Evolutionary conservation across 306 rosid species (phyloP), one percentile per base, ranked within the genome.

Genomic region (Alnus rubra): DNA sequence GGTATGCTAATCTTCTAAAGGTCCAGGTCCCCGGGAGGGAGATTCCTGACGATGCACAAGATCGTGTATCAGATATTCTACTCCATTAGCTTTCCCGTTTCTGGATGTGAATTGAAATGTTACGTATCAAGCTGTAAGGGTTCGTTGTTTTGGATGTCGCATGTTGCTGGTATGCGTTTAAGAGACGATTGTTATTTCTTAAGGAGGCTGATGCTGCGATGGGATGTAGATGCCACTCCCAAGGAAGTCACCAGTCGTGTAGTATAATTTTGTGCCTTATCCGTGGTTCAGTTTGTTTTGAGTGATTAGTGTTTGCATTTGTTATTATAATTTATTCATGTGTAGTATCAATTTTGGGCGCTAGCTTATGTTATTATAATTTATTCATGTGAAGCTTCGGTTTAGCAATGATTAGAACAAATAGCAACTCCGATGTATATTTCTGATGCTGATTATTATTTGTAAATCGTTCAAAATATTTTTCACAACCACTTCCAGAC

Each of bases 11-110:
- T 82, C 99, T 96, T 82, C 90, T 96, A 33, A 88, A 88, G 72
- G 96, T 96, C 73, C 97, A 87, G 79, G 98, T 96, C 82, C 97
- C 94, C 0, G 98, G 99, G 75, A 87, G 99, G 77, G 99, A 96
- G 72, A 86, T 93, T 84, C 93, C 97, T 33, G 88, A 87, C 7
- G 98, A 96, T 54, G 94, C 94, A 31, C 93, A 84, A 45, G 92
- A 83, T 47, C 92, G 98, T 58, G 79, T 90, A 60, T 84, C 92
- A 3, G 92, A 93, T 80, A 77, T 95, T 73, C 78, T 95, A 79
- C 84, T 91, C 71, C 77, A 44, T 78, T 90, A 91, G 90, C 71
- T 18, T 83, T 82, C 62, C 53, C 79, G 67, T 60, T 71, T 72
- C 56, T 80, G 71, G 69, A 67, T 67, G 58, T 39, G 47, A 74